Base-by-base conservation (phyloP, 2,329 filamentous ascomycete species). In the Talaromyces sp. region DNA sequence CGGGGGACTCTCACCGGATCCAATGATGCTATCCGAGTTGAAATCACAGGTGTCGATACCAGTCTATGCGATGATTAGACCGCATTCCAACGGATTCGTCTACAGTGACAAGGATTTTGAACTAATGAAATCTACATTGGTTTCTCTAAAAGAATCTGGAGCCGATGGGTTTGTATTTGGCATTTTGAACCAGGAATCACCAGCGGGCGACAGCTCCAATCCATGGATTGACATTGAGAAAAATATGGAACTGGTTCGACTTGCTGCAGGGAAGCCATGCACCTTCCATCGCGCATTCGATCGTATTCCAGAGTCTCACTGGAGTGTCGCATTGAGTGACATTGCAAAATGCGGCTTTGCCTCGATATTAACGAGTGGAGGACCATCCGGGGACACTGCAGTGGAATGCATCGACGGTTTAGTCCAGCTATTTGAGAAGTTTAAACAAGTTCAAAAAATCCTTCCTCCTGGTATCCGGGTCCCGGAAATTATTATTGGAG, bases 231-330 rank as follows among this genome's bases (percentile, higher is more conserved):
- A 83, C 57, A 52, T 68, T 3, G 51, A 53, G n/a, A 66, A 71
- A 19, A 80, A 76, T 43, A 58, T 52, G 19, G 65, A 73, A 42
- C 63, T 83, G 5, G 73, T 83, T 0, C 49, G 62, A 11, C 55
- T 72, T 3, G 78, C 80, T 1, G 62, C 56, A 2, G 71, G 73
- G 3, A 61, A 73, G 22, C 75, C 77, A 2, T 82, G 80, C 60
- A 83, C 80, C 2, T 84, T 84, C 47, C 81, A 83, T 61, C 73
- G 80, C 7, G 81, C 81, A 0, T 80, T 83, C 56, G 81, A 83
- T 60, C 58, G 70, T 37, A 70, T 77, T 11, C 56, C 62, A 0
- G 59, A 65, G 13, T 27, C 45, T 1, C 5, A 51, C 2, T 66
- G 64, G 64, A 47, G 58, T n/a, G 16, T 14, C 1, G 55, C 62